Percentiles rank a stretch among this genome's conserved stretches.
Conservation (phyloP, 2,329 filamentous ascomycete genomes). For the Neonectria faginata region DNA sequence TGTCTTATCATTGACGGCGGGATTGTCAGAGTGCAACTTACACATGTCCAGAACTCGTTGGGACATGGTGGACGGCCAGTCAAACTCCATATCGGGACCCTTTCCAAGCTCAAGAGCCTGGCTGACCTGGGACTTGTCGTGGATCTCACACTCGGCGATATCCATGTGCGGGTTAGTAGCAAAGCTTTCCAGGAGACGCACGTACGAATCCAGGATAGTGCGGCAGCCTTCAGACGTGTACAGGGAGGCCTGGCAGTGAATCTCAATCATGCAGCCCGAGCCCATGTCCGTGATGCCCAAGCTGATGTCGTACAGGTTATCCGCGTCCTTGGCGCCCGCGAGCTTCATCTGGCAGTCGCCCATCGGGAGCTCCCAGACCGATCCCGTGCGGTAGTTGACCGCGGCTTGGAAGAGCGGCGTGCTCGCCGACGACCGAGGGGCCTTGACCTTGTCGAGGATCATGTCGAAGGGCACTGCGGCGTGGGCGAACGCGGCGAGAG, state of each 20-base stretch:
- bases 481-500: constrained; percentile 48
- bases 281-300: constrained; percentile 30
- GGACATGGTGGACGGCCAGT: constrained; percentile 22
- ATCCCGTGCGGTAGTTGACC: constrained; percentile 58
- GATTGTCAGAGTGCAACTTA: constrained; percentile 9
- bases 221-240: constrained; percentile 20
- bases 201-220: constrained; percentile 23
- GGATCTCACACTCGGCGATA: constrained; percentile 4
- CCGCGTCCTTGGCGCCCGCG: constrained; percentile 39
- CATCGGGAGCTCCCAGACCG: constrained; percentile 42
- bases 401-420: constrained; percentile 61
- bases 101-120: constrained; percentile 21
- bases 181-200: constrained; percentile 25
- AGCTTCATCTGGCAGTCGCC: constrained; percentile 36
- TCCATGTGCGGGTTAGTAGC: constrained; percentile 4
- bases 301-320: constrained; percentile 36
- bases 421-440: constrained; percentile 52
- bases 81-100: constrained; percentile 14
- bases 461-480: constrained; percentile 60
- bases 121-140: constrained; percentile 7
- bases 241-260: constrained; percentile 21
- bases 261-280: constrained; percentile 20
- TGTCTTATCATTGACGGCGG: constrained; percentile 23
- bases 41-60: constrained; percentile 19
- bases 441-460: constrained; percentile 56